Evolutionary conservation across 306 rosid genomes (phyloP).

Genomic region (Begonia peltatifolia): DNA sequence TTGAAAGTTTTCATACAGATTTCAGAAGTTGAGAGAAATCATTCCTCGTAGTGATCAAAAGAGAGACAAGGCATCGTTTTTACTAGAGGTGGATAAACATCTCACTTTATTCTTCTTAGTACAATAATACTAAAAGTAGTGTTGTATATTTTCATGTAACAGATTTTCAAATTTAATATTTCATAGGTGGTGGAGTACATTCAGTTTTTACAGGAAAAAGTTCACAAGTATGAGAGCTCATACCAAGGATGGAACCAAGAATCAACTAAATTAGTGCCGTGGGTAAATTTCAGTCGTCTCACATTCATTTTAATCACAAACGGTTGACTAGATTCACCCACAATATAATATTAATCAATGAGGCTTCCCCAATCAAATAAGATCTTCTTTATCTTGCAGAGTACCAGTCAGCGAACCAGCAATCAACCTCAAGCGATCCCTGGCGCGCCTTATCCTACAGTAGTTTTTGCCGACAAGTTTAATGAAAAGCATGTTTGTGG

Average conservation of each 20-base stretch:
- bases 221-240: conserved; percentile 61
- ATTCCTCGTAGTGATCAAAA: conserved; percentile 96
- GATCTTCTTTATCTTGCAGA: conserved; percentile 25
- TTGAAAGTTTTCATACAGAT: conserved; percentile 28
- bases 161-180: conserved; percentile 6
- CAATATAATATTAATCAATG: too few relatives aligned
- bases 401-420: conserved; percentile 42
- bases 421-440: conserved; percentile 41
- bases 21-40: conserved; percentile 85
- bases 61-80: conserved; percentile 96
- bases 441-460: conserved; percentile 36
- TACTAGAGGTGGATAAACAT: conserved; percentile 56
- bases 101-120: too few relatives aligned
- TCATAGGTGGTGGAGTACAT: conserved; percentile 82
- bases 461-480: conserved; percentile 43
- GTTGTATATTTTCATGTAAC: too few relatives aligned
- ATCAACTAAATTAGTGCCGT: conserved; percentile 48
- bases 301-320: too few relatives aligned
- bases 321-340: too few relatives aligned
- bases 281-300: conserved; percentile 24
- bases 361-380: conserved; percentile 9
- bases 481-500: conserved; percentile 49
- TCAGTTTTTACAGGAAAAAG: conserved; percentile 83
- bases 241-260: conserved; percentile 69
- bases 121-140: too few relatives aligned